Conservation (phyloP, 306 rosid species). For the Erythrophleum fordii region DNA sequence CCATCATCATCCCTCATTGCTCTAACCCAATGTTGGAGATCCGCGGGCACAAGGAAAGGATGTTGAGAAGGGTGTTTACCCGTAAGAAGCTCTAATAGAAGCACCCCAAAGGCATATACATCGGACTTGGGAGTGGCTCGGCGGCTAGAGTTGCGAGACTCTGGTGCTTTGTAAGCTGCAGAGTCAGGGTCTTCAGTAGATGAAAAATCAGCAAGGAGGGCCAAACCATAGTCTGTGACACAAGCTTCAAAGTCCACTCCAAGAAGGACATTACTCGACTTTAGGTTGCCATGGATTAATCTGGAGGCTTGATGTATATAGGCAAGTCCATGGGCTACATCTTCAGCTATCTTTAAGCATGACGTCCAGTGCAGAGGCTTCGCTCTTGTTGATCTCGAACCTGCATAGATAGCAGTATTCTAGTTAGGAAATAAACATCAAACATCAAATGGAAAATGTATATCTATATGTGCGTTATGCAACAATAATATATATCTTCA, state of each 20-base stretch:
- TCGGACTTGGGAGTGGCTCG: conserved; percentile 72
- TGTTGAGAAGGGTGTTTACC: conserved; percentile 89
- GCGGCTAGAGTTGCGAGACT: conserved; percentile 62
- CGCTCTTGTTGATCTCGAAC: conserved; percentile 82
- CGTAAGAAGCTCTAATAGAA: conserved; percentile 87
- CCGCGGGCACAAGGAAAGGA: conserved; percentile 72
- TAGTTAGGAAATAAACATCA: not conserved
- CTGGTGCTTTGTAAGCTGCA: conserved; percentile 77
- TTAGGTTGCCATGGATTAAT: conserved; percentile 81
- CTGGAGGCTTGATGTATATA: conserved; percentile 78
- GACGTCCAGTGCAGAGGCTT: conserved; percentile 99
- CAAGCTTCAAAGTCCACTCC: conserved; percentile 94
- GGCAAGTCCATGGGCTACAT: conserved; percentile 87
- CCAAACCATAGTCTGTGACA: conserved; percentile 77
- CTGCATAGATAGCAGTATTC: conserved; percentile 51
- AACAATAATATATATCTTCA: not conserved
- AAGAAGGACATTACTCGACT: conserved; percentile 86
- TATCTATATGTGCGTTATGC: not conserved
- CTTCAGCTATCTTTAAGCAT: conserved; percentile 95
- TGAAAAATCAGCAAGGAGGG: conserved; percentile 60
- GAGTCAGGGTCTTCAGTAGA: conserved; percentile 64
- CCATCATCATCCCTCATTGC: conserved; percentile 79
- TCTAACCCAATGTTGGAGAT: conserved; percentile 83
- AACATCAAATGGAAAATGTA: not conserved
- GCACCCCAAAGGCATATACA: conserved; percentile 78